phyloP scores from a whole-genome alignment of 768 basidiomycete genomes.

The Tylopilus sp. region DNA sequence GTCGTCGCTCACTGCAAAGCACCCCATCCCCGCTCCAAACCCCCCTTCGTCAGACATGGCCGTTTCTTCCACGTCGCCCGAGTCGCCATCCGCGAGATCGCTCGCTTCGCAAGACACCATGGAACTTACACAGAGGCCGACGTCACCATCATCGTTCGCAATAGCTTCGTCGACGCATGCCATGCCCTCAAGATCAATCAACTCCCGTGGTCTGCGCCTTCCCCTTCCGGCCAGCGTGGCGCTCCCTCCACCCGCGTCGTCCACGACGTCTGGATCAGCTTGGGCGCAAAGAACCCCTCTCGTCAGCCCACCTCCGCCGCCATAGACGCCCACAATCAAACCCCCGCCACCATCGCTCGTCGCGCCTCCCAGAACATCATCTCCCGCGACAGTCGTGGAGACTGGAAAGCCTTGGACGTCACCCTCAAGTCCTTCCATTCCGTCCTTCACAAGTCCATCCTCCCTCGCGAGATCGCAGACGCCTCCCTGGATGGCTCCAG shows the following conservation, averaged over 20 bases:
- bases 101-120: rapidly evolving
- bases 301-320: background rate
- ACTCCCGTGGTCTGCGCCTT: background rate
- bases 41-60: background rate
- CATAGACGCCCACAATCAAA: background rate
- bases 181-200: background rate
- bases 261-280: background rate
- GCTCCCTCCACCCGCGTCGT: background rate
- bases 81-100: background rate
- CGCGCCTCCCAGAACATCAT: background rate
- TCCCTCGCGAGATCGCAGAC: background rate
- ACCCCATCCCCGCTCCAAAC: background rate
- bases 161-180: background rate
- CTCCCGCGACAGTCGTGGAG: background rate
- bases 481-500: background rate
- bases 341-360: background rate
- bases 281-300: background rate
- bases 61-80: background rate
- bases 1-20: background rate
- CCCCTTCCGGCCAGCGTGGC: background rate
- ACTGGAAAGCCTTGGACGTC: background rate
- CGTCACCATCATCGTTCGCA: background rate
- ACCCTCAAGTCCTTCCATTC: background rate
- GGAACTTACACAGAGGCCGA: background rate
- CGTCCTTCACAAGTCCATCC: background rate